Evolutionary conservation across 129 eudicot genomes (phyloP).

Genomic region (Escallonia herrerae): DNA sequence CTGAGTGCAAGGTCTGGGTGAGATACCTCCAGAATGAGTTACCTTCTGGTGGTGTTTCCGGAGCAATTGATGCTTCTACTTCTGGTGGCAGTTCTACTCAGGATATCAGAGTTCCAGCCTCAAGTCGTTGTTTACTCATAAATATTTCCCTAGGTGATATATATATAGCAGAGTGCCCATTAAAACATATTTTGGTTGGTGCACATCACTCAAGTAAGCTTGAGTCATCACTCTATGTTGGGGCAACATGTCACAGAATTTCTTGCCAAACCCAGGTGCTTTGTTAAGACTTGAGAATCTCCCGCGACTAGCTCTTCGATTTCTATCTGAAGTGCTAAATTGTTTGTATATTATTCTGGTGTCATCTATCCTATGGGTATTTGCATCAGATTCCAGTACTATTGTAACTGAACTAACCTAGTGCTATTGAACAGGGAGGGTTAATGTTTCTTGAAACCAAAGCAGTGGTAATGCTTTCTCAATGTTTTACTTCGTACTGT

Average conservation of each 20-base stretch:
- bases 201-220: conserved; percentile 45
- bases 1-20: conserved; percentile 41
- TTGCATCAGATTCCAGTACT: conserved; percentile 4
- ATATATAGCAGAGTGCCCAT: conserved; percentile 45
- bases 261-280: conserved; percentile 66
- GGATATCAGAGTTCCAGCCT: conserved; percentile 11
- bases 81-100: conserved; percentile 19
- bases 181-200: conserved; percentile 41
- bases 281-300: too few species aligned
- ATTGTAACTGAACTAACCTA: conserved; percentile 19
- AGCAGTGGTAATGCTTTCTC: conserved; percentile 41
- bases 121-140: conserved; percentile 28
- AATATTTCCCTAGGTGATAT: conserved; percentile 39
- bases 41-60: conserved; percentile 6
- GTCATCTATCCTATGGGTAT: conserved; percentile 4
- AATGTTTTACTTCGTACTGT: conserved; percentile 48
- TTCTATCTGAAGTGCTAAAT: too few species aligned
- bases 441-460: conserved; percentile 50
- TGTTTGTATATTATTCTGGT: background rate
- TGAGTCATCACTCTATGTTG: conserved; percentile 40
- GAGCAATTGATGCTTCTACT: conserved; percentile 26
- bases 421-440: conserved; percentile 63
- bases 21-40: conserved; percentile 21
- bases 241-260: conserved; percentile 38
- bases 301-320: too few species aligned